These are phyloP conservation scores for Cephaloascus fragrans DNA, from an alignment of 805 yeast genomes.

Conservation along the genomic window DNA sequence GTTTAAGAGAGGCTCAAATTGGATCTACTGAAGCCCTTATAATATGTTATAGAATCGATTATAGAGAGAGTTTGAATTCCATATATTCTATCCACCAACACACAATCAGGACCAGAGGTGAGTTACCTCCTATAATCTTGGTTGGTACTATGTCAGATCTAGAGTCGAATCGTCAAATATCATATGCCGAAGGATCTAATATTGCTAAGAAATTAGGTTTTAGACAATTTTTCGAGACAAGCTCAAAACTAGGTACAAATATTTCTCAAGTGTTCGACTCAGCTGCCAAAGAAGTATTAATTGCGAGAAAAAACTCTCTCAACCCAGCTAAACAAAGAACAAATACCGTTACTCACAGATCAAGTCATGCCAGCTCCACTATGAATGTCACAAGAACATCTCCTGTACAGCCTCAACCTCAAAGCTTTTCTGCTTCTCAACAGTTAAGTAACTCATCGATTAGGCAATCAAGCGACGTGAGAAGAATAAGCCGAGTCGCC, in stretches of 20 bases:
- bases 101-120: constrained; percentile 5
- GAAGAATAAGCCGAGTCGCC: not conserved
- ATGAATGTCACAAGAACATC: not conserved
- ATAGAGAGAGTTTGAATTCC: constrained; percentile 5
- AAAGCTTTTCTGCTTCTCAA: too few relatives aligned
- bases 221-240: constrained; percentile 6
- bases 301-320: not conserved
- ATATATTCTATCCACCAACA: constrained; percentile 7
- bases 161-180: constrained; percentile 5
- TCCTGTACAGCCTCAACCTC: not conserved
- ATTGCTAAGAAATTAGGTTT: constrained; percentile 7
- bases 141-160: constrained; percentile 9
- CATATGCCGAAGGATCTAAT: constrained; percentile 6
- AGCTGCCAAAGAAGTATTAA: not conserved
- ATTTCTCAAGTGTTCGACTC: constrained; percentile 8
- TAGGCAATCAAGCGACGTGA: not conserved
- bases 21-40: constrained; percentile 10
- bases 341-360: not conserved
- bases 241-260: constrained; percentile 8
- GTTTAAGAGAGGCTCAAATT: constrained; percentile 42
- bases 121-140: constrained; percentile 9
- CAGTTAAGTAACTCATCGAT: not conserved
- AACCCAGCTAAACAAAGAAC: not conserved
- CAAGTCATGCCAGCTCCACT: not conserved
- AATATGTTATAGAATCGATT: constrained; percentile 7